Percentiles rank a stretch among this genome's conserved stretches.
Evolutionary conservation across 768 basidiomycete species (phyloP).

Genomic region (Tricholoma bakamatsutake): DNA sequence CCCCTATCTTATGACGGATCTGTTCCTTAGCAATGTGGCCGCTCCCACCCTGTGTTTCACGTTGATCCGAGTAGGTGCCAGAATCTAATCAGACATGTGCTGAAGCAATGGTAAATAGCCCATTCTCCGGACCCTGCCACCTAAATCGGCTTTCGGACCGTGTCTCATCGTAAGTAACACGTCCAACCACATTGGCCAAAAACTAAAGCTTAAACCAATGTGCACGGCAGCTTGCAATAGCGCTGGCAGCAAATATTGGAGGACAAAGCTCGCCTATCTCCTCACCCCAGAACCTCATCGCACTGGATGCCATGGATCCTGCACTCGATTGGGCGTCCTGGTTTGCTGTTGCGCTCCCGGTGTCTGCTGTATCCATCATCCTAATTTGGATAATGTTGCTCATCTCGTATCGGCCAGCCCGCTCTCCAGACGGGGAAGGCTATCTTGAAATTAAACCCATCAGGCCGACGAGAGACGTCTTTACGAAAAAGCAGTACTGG

Average conservation of each 20-base stretch:
- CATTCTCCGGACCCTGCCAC: slow-evolving; percentile 85
- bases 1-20: slow-evolving; percentile 5
- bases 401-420: slow-evolving; percentile 71
- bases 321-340: slow-evolving; percentile 84
- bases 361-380: slow-evolving; percentile 78
- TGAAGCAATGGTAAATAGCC: slow-evolving; percentile 45
- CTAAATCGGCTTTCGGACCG: slow-evolving; percentile 81
- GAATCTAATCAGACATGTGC: not conserved
- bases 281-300: slow-evolving; percentile 96
- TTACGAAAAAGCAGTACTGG: slow-evolving; percentile 85
- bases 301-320: slow-evolving; percentile 80
- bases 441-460: slow-evolving; percentile 82
- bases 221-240: slow-evolving; percentile 75
- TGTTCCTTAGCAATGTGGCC: slow-evolving; percentile 74
- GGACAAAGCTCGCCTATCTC: slow-evolving; percentile 97
- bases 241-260: slow-evolving; percentile 96
- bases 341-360: slow-evolving; percentile 93
- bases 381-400: slow-evolving; percentile 91
- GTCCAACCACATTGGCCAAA: not conserved
- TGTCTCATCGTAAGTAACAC: slow-evolving; percentile 76
- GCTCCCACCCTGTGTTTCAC: slow-evolving; percentile 97
- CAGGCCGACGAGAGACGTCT: slow-evolving; percentile 73
- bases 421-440: slow-evolving; percentile 66
- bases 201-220: not conserved
- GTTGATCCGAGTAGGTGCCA: slow-evolving; percentile 71